Conservation (phyloP, 306 rosid genomes). For the Gynostemma pentaphyllum region DNA sequence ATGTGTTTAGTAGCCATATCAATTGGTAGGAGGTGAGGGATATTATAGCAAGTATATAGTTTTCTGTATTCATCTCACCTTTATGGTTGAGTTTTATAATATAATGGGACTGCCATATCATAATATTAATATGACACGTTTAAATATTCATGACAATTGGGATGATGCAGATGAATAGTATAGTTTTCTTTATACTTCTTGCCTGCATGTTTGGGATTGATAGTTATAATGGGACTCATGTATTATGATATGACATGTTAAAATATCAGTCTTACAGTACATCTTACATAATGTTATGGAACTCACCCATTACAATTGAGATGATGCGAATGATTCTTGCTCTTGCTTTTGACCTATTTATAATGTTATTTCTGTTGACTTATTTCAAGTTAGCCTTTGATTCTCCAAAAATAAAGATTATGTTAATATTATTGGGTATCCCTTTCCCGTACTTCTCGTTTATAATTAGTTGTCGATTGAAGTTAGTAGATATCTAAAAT, state of each 20-base stretch:
- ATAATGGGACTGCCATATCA: not conserved
- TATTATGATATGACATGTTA: not conserved
- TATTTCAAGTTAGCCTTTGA: not conserved
- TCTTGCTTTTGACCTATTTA: not conserved
- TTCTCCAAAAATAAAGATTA: not conserved
- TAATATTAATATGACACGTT: not conserved
- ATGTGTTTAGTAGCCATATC: no score
- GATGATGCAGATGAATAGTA: not conserved
- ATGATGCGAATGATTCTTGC: no score
- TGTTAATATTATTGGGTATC: not conserved
- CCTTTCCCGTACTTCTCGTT: not conserved
- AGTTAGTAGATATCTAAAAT: not conserved
- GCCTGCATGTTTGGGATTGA: not conserved
- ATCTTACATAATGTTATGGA: not conserved
- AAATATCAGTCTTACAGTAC: not conserved
- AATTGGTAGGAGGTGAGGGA: slow-evolving; percentile 99
- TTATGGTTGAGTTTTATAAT: not conserved
- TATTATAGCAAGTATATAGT: slow-evolving; percentile 66
- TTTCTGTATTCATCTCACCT: not conserved
- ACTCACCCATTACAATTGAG: no score
- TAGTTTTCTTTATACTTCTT: no score
- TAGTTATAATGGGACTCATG: not conserved
- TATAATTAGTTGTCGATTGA: not conserved
- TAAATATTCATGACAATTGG: not conserved
- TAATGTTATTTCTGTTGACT: not conserved